Conservation (phyloP, 2,329 filamentous ascomycete genomes). For the Epicoccum sorghinum region DNA sequence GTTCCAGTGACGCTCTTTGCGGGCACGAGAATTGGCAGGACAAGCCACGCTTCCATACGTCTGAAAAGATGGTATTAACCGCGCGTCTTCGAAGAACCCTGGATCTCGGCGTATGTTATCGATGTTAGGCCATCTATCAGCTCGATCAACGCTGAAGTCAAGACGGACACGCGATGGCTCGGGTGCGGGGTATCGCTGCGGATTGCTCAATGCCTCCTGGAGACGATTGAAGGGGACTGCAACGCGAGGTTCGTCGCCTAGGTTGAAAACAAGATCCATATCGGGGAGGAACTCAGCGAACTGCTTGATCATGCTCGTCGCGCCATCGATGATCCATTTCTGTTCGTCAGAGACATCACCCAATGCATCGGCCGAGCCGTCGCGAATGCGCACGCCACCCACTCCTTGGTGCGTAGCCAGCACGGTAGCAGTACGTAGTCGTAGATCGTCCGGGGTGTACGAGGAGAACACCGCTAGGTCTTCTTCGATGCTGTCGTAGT, state of each 20-base stretch:
- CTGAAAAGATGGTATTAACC: conserved; percentile 49
- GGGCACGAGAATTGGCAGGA: conserved; percentile 64
- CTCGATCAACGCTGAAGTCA: conserved; percentile 49
- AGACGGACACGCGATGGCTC: conserved; percentile 29
- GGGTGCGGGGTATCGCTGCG: conserved; percentile 29
- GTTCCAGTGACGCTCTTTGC: conserved; percentile 67
- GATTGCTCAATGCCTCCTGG: conserved; percentile 34
- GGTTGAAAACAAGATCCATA: conserved; percentile 68
- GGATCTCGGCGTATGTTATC: conserved; percentile 33
- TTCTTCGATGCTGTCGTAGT: conserved; percentile 64
- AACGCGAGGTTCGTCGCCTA: conserved; percentile 66
- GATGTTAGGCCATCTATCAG: conserved; percentile 45
- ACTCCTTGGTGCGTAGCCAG: conserved; percentile 61
- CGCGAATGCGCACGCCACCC: conserved; percentile 62
- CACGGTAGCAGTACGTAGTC: conserved; percentile 59
- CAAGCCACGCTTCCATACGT: conserved; percentile 61
- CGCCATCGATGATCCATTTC: conserved; percentile 64
- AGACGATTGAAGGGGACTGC: conserved; percentile 55
- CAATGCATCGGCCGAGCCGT: conserved; percentile 53
- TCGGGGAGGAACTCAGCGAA: conserved; percentile 62
- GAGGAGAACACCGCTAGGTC: conserved; percentile 64
- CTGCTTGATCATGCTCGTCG: conserved; percentile 57
- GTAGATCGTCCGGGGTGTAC: conserved; percentile 57
- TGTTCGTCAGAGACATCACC: conserved; percentile 60
- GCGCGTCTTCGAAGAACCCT: conserved; percentile 41